Conservation (phyloP, 306 rosid species). For the Prunus kanzakura region DNA sequence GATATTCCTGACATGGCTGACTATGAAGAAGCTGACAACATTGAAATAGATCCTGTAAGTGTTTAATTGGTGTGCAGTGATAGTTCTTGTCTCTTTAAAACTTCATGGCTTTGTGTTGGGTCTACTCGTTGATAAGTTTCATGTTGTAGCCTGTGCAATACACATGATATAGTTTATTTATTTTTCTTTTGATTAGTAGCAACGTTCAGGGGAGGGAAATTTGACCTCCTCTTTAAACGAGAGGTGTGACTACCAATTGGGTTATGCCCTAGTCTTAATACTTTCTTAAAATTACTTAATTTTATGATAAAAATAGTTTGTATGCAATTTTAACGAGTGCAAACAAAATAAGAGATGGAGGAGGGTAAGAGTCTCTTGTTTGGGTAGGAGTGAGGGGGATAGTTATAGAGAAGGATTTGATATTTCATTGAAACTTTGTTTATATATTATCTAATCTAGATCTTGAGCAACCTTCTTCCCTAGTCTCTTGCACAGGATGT, state of each 20-base stretch:
- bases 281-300: no score
- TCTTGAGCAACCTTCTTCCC: background rate
- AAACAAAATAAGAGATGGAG: no score
- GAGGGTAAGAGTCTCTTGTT: no score
- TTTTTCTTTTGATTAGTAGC: background rate
- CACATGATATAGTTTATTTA: background rate
- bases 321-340: background rate
- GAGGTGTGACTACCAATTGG: background rate
- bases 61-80: background rate
- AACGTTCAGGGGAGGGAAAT: background rate
- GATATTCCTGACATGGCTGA: conserved; percentile 93
- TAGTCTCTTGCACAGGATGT: background rate
- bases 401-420: no score
- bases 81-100: background rate
- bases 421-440: no score
- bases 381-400: no score
- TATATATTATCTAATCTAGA: no score
- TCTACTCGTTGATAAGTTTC: conserved; percentile 6
- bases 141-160: background rate
- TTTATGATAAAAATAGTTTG: no score
- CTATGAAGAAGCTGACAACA: conserved; percentile 72
- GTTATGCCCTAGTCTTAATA: no score
- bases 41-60: conserved; percentile 64
- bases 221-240: background rate
- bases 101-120: background rate